Percentiles rank a stretch among this genome's conserved stretches.
Conservation (phyloP, 768 basidiomycete species). For the Pholiota conissans region DNA sequence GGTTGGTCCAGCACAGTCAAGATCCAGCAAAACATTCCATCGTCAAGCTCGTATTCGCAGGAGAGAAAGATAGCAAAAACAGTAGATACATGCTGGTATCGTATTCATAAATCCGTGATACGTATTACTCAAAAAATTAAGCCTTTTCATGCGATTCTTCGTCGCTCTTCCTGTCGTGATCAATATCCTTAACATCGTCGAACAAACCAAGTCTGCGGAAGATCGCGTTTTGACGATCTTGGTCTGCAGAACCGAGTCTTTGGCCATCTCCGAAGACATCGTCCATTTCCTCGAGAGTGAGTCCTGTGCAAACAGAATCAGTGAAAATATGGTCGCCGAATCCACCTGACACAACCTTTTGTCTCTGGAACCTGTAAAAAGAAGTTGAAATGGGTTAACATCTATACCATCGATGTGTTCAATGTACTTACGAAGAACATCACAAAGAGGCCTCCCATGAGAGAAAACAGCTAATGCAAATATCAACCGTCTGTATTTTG, state of each 20-base stretch:
- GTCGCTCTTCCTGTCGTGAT: constrained; percentile 18
- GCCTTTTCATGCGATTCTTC: constrained; percentile 15
- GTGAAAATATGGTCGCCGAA: not conserved
- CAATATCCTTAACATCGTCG: constrained; percentile 15
- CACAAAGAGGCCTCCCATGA: constrained; percentile 68
- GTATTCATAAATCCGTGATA: not conserved
- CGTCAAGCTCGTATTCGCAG: not conserved
- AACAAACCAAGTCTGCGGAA: constrained; percentile 63
- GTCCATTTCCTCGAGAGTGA: constrained; percentile 80
- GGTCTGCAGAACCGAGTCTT: constrained; percentile 58
- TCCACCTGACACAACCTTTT: constrained; percentile 44
- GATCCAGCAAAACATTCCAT: not conserved
- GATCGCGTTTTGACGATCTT: constrained; percentile 46
- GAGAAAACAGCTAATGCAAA: constrained; percentile 54
- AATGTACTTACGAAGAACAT: constrained; percentile 52
- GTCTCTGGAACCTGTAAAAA: constrained; percentile 68
- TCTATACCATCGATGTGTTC: not conserved
- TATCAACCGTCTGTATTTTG: not conserved
- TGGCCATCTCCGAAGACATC: constrained; percentile 63
- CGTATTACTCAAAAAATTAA: not conserved
- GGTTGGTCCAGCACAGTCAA: not conserved
- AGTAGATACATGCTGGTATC: not conserved
- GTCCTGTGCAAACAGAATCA: constrained; percentile 26
- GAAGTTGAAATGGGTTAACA: constrained; percentile 3
- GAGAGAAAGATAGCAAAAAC: not conserved